Conservation (phyloP, 805 yeast species). For the Candida tibetensis region DNA sequence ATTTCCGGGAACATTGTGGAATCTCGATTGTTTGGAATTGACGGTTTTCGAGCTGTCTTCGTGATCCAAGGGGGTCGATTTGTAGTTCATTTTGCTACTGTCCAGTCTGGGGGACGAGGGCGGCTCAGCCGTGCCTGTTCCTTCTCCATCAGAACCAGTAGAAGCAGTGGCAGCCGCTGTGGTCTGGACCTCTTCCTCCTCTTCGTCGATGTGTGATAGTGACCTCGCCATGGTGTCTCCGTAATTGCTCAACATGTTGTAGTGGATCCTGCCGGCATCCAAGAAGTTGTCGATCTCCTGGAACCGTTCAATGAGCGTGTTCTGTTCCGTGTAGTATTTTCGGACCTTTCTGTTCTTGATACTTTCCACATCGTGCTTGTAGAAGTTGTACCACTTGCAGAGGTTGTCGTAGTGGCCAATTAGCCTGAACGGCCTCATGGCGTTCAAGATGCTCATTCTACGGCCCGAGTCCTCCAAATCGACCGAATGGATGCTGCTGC, state of each 20-base stretch:
- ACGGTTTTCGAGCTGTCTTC: conserved; percentile 8
- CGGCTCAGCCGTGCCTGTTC: too few relatives aligned
- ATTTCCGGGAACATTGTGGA: conserved; percentile 56
- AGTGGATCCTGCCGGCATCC: conserved; percentile 65
- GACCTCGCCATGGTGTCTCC: conserved; percentile 29
- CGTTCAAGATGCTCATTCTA: conserved; percentile 20
- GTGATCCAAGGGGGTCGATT: conserved; percentile 3
- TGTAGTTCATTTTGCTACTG: not conserved
- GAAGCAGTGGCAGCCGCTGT: too few relatives aligned
- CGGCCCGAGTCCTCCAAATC: conserved; percentile 23
- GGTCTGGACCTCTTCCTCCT: conserved; percentile 13
- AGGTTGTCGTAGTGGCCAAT: conserved; percentile 31
- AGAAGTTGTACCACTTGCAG: conserved; percentile 31
- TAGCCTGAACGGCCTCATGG: conserved; percentile 31
- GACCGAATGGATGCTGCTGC: conserved; percentile 12
- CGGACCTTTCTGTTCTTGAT: conserved; percentile 22
- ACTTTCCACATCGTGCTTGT: conserved; percentile 11
- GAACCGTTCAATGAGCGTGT: conserved; percentile 55
- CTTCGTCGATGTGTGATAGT: conserved; percentile 18
- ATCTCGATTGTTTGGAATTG: conserved; percentile 24
- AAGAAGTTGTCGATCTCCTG: conserved; percentile 60
- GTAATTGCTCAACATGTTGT: conserved; percentile 61
- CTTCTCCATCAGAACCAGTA: conserved; percentile 7
- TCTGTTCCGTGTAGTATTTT: conserved; percentile 55
- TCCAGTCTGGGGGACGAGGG: conserved; percentile 11